These are phyloP conservation scores for Biscogniauxia mediterranea DNA, from an alignment of 2,329 filamentous ascomycete genomes.

Conservation along the genomic window DNA sequence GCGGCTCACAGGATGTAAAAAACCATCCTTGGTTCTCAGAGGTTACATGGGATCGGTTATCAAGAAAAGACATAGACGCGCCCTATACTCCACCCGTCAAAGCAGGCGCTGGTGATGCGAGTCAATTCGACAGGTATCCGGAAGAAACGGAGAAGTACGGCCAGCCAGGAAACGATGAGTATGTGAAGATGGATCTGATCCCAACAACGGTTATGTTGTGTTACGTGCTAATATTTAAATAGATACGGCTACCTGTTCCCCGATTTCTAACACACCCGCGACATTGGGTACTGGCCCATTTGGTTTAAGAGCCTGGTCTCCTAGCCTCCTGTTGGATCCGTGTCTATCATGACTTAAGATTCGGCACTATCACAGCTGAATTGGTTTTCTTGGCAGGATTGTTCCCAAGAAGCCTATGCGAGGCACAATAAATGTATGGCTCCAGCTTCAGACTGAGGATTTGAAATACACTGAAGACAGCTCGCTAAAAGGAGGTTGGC, in stretches of 20 bases:
- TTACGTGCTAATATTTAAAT: slow-evolving; percentile 9
- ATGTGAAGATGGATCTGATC: slow-evolving; percentile 44
- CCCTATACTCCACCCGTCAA: slow-evolving; percentile 96
- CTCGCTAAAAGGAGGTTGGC: background rate
- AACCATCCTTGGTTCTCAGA: slow-evolving; percentile 95
- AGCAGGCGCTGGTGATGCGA: slow-evolving; percentile 90
- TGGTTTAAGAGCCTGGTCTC: background rate
- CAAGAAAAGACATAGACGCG: slow-evolving; percentile 95
- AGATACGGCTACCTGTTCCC: slow-evolving; percentile 74
- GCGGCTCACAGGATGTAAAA: slow-evolving; percentile 89
- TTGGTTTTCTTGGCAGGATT: background rate
- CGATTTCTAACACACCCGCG: slow-evolving; percentile 58
- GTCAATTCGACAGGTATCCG: slow-evolving; percentile 96
- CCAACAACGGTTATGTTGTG: slow-evolving; percentile 1
- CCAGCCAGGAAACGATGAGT: slow-evolving; percentile 77
- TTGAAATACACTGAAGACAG: background rate
- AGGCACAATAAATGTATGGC: background rate
- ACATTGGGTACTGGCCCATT: background rate
- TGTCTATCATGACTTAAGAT: background rate
- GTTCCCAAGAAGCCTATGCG: background rate
- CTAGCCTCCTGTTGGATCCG: background rate
- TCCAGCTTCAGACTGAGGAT: background rate
- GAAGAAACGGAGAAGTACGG: slow-evolving; percentile 96
- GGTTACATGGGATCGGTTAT: slow-evolving; percentile 93
- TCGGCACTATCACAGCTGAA: background rate